These are phyloP conservation scores for Hymenoscyphus fraxineus DNA, from an alignment of 2,329 filamentous ascomycete genomes.

Conservation along the genomic window DNA sequence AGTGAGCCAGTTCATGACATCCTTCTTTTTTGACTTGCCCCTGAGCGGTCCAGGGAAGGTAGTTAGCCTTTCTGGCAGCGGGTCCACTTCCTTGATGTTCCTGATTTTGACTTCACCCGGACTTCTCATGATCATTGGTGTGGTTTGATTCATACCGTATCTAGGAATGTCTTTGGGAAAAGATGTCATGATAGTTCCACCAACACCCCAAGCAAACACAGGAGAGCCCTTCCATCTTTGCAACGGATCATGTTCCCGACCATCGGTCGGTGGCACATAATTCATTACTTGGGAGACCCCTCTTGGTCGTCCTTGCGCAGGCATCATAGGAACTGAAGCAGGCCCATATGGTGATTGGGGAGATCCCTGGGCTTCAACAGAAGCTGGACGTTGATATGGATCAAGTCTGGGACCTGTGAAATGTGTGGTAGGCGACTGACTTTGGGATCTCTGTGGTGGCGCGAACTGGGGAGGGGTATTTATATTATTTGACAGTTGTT, in stretches of 20 bases:
- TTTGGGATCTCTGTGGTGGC: conserved; percentile 57
- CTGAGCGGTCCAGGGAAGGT: conserved; percentile 90
- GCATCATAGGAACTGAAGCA: conserved; percentile 12
- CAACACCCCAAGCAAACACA: conserved; percentile 82
- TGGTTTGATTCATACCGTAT: conserved; percentile 65
- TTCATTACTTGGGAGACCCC: conserved; percentile 54
- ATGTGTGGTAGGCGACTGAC: conserved; percentile 57
- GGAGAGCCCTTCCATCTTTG: conserved; percentile 89
- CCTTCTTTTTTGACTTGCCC: conserved; percentile 93
- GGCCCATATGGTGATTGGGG: conserved; percentile 20
- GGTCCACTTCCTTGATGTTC: conserved; percentile 68
- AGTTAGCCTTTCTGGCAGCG: conserved; percentile 66
- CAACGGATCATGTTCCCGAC: conserved; percentile 69
- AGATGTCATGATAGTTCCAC: conserved; percentile 74
- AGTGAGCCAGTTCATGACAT: conserved; percentile 75
- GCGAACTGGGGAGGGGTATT: conserved; percentile 38
- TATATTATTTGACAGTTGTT: conserved; percentile 27
- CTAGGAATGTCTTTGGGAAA: conserved; percentile 88
- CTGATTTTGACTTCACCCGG: conserved; percentile 79
- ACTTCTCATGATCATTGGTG: conserved; percentile 75
- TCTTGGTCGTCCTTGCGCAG: conserved; percentile 40
- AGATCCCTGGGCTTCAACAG: conserved; percentile 37
- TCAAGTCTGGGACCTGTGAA: conserved; percentile 45
- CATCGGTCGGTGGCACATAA: conserved; percentile 60
- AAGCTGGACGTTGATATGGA: conserved; percentile 49